Conservation (phyloP, 2,329 filamentous ascomycete genomes). For the Sporothrix luriei region DNA sequence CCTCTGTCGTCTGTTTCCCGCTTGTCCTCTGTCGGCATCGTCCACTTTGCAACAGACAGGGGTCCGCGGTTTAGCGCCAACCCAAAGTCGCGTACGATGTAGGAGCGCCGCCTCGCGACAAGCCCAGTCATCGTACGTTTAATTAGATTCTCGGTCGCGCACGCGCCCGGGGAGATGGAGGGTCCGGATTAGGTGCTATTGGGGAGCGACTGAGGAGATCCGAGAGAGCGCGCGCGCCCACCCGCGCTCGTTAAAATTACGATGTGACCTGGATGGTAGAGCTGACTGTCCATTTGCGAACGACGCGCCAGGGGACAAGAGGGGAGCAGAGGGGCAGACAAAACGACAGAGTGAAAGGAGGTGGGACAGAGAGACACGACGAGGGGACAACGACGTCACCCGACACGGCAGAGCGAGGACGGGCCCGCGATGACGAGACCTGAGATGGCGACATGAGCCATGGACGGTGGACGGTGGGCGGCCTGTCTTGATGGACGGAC, state of each 20-base stretch:
- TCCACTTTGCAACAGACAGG: not conserved
- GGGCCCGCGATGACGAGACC: slow-evolving; percentile 13
- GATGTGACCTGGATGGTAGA: slow-evolving; percentile 3
- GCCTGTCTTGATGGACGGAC: not conserved
- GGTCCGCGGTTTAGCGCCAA: slow-evolving; percentile 18
- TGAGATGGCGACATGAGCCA: not conserved
- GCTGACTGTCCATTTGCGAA: slow-evolving; percentile 1
- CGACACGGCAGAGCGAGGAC: slow-evolving; percentile 12
- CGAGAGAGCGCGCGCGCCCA: not conserved
- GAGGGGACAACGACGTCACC: slow-evolving; percentile 20
- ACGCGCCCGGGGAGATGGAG: slow-evolving; percentile 14
- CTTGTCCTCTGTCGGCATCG: not conserved
- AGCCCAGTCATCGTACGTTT: slow-evolving; percentile 17
- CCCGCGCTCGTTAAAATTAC: not conserved
- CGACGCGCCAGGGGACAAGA: not conserved
- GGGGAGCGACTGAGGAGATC: not conserved
- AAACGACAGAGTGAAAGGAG: not conserved
- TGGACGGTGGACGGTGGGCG: not conserved
- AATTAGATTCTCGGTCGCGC: slow-evolving; percentile 25
- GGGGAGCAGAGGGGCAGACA: slow-evolving; percentile 1
- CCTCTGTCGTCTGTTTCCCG: not conserved
- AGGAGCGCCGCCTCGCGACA: slow-evolving; percentile 1
- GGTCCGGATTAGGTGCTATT: slow-evolving; percentile 12
- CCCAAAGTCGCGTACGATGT: slow-evolving; percentile 10
- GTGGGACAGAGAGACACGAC: not conserved